Evolutionary conservation across 441 rosid genomes (phyloP).

Genomic region (Bocquillonia castaneifolia): DNA sequence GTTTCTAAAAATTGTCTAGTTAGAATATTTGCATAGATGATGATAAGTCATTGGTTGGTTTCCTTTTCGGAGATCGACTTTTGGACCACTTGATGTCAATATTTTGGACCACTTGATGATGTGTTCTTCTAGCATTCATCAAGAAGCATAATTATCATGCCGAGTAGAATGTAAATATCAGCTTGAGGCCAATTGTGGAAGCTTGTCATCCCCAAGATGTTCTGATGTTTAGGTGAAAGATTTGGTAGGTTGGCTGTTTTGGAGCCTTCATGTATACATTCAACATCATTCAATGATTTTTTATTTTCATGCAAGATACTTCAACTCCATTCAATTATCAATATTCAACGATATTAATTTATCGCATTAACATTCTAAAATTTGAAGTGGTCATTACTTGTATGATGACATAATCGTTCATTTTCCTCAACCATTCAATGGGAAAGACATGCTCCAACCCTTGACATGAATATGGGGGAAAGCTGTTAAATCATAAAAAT

Average conservation of each 20-base stretch:
- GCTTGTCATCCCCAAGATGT: not conserved
- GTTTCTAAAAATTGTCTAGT: not conserved
- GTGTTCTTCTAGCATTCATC: not conserved
- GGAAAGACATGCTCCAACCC: not conserved
- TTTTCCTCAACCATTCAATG: not conserved
- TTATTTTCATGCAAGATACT: not conserved
- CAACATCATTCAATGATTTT: not conserved
- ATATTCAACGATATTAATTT: not conserved
- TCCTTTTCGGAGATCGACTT: not conserved
- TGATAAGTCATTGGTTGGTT: not conserved
- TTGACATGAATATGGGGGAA: not conserved
- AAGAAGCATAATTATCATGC: not conserved
- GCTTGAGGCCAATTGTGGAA: not conserved
- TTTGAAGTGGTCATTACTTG: not conserved
- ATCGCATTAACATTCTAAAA: not conserved
- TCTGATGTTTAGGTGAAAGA: not conserved
- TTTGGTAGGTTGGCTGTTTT: slow-evolving; percentile 1
- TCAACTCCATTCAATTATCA: not conserved
- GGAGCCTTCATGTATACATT: not conserved
- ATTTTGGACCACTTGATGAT: not conserved
- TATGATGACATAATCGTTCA: not conserved
- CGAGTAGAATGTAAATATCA: not conserved
- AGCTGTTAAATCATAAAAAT: not conserved
- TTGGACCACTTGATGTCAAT: slow-evolving; percentile 8
- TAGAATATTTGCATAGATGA: not conserved